Base-by-base conservation (phyloP, 129 eudicot genomes). In the Ambrosia trifida region DNA sequence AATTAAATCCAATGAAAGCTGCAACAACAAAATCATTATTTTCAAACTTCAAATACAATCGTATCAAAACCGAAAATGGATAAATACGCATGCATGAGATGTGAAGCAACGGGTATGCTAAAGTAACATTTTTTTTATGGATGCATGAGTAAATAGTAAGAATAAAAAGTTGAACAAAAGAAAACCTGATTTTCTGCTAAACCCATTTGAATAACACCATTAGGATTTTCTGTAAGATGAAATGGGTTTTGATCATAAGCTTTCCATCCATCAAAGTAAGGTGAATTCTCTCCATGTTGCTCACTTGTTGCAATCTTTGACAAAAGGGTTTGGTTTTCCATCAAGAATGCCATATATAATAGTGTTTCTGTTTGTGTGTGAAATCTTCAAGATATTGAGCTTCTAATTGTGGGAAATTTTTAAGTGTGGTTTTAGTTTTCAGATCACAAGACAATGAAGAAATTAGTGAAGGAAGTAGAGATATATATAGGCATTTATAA, bases 261-360 rank as follows among this genome's bases (percentile, higher is more conserved):
- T 62, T 91, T 91, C 97, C 96, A 88, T 28, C 97, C 97, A 66
- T 88, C 93, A 43, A 91, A 91, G 66, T 91, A 91, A 0, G 91
- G 90, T 2, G 95, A 88, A 69, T 86, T 88, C 68, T 91, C 97
- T 7, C 96, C 97, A 56, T 88, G 96, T 9, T 83, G 83, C 64
- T 88, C 85, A 54, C 71, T 88, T n/a, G 84, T 84, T n/a, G 96
- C 96, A 7, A 88, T 74, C 72, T 68, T 88, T 11, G 97, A 91
- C 80, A 91, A 71, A 13, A 88, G 78, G 64, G 4, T n/a, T 49
- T 60, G 19, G 54, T 69, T 77, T 49, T 63, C 54, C 11, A 16
- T 69, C 47, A 41, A 57, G 53, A 20, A 47, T 14, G 10, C 76
- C 81, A 77, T 77, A 31, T n/a, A n/a, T n/a, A n/a, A n/a, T n/a